Conservation (phyloP, 1,139 yeast genomes). For the Debaryomycetaceae sp. region DNA sequence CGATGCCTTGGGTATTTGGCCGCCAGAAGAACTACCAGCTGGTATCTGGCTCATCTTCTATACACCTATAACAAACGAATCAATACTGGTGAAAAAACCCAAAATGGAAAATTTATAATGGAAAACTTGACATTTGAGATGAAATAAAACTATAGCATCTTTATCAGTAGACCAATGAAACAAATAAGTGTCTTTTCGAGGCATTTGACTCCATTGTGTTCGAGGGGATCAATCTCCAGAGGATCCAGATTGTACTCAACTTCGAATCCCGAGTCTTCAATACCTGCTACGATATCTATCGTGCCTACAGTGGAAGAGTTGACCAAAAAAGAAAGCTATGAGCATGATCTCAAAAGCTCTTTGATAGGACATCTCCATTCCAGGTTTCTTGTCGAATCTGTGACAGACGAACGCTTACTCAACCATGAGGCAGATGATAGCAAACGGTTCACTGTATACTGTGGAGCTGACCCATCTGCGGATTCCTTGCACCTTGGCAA, state of each 20-base stretch:
- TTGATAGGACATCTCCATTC: constrained; percentile 43
- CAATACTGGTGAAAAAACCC: too few species aligned
- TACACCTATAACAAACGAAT: too few species aligned
- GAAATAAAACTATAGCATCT: too few species aligned
- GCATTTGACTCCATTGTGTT: neutral
- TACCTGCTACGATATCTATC: constrained; percentile 28
- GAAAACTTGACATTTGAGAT: too few species aligned
- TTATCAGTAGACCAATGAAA: neutral
- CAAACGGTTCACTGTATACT: constrained; percentile 58
- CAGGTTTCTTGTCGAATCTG: constrained; percentile 46
- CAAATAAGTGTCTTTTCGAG: neutral
- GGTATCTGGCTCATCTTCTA: neutral
- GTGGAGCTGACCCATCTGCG: constrained; percentile 98
- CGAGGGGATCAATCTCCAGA: neutral
- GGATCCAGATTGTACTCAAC: neutral
- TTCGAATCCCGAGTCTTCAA: neutral
- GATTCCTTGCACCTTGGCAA: constrained; percentile 87
- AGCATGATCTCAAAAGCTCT: constrained; percentile 34
- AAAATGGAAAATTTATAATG: too few species aligned
- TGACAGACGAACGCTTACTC: constrained; percentile 46
- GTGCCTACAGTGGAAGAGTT: constrained; percentile 36
- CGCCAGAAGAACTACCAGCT: constrained; percentile 5
- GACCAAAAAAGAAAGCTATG: constrained; percentile 20
- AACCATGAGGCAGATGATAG: constrained; percentile 29
- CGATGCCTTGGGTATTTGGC: constrained; percentile 2